Conservation (phyloP, 441 rosid species). For the Isatis lusitanica region DNA sequence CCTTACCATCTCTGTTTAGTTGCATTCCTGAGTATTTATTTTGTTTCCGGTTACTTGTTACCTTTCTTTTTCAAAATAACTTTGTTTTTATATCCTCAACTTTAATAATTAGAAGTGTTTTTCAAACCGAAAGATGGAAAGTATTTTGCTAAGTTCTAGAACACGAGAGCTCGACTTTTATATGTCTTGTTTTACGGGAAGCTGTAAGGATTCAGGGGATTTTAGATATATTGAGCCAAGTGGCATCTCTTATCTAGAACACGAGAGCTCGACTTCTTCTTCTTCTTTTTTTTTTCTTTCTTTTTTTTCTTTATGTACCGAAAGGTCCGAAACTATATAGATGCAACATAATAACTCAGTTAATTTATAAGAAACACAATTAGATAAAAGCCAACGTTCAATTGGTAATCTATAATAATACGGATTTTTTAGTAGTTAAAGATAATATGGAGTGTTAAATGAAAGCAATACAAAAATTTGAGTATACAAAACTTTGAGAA, state of each 20-base stretch:
- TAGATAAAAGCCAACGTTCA: too few relatives aligned
- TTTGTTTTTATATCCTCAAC: background rate
- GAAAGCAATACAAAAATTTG: too few relatives aligned
- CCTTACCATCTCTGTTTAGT: slow-evolving; percentile 8
- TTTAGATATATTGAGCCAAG: slow-evolving; percentile 10
- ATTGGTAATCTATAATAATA: too few relatives aligned
- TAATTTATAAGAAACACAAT: too few relatives aligned
- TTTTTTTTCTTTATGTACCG: too few relatives aligned
- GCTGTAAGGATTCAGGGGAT: background rate
- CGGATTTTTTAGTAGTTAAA: too few relatives aligned
- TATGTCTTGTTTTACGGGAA: background rate
- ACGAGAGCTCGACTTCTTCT: background rate
- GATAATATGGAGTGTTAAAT: too few relatives aligned
- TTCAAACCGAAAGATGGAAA: background rate
- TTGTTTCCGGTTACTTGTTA: slow-evolving; percentile 3
- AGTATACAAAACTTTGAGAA: too few relatives aligned
- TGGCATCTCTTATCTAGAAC: background rate
- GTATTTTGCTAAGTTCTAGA: background rate
- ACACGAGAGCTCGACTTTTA: background rate
- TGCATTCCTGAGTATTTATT: slow-evolving; percentile 1
- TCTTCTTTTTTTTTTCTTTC: too few relatives aligned
- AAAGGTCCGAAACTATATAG: too few relatives aligned
- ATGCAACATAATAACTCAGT: too few relatives aligned
- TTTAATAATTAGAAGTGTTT: background rate
- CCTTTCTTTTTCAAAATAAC: background rate